Base-by-base conservation (phyloP, 768 basidiomycete species). In the Hygrophorus russula region DNA sequence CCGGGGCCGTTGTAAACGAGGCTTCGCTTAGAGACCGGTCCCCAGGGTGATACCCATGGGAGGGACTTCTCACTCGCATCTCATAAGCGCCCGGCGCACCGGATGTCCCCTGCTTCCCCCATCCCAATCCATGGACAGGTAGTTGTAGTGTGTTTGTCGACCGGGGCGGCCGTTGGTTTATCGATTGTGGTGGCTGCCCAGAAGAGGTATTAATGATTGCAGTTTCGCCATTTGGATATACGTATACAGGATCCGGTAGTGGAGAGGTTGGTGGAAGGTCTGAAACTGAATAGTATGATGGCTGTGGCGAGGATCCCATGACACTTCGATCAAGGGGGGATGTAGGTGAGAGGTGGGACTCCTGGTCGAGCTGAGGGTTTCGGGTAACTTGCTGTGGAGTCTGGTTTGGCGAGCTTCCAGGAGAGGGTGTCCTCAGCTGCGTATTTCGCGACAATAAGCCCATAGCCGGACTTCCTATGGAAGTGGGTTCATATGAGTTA, bases 261-360 rank as follows among this genome's bases (percentile, higher is more conserved):
- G 82, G 80, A 4, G 82, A 82, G 10, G 77, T 68, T 3, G 66
- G 53, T 1, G 82, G 79, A 18, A 86, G 65, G 31, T 82, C 78
- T 4, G 71, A 81, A 5, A 67, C 73, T 14, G 83, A 82, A 56
- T 87, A 86, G 53, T 82, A 84, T 13, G 85, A 85, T 7, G 60
- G 59, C 17, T 61, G 65, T 3, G 72, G 71, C 2, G 68, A 69
- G 18, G 48, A 59, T 24, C 52, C 53, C 34, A 46, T 49, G 29
- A 50, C 52, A 14, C 47, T 30, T 38, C 56, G 52, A 48, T 39
- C 48, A 30, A 30, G 31, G 20, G 29, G 24, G 24, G 24, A 24
- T 24, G 24, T 24, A 24, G 24, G 24, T 24, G 24, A 24, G 24
- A 24, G 24, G 24, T 24, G 24, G 24, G 7, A 3, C 7, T 24